Conservation (phyloP, 2,329 filamentous ascomycete genomes). For the Neurospora sp. region DNA sequence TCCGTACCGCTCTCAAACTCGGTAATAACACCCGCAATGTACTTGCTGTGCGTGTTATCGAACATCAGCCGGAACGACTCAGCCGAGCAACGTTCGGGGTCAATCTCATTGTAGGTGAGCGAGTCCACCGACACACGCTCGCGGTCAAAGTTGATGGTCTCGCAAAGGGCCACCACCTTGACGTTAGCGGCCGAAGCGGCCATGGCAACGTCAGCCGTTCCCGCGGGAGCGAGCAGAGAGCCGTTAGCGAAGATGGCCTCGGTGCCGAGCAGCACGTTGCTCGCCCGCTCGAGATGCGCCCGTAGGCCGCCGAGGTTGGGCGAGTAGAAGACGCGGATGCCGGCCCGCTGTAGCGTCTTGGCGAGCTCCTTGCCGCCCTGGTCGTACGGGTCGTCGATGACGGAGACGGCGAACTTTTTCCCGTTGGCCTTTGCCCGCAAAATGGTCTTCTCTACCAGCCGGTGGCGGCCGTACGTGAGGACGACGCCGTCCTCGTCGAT, state of each 20-base stretch:
- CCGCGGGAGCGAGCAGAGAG: slow-evolving; percentile 75
- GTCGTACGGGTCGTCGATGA: slow-evolving; percentile 63
- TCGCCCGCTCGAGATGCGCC: slow-evolving; percentile 56
- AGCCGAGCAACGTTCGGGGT: slow-evolving; percentile 54
- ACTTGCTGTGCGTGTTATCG: slow-evolving; percentile 81
- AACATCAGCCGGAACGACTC: slow-evolving; percentile 62
- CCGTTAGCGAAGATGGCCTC: slow-evolving; percentile 96
- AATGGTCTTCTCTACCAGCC: slow-evolving; percentile 75
- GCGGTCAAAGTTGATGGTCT: slow-evolving; percentile 86
- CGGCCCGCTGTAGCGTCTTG: slow-evolving; percentile 54
- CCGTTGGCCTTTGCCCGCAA: slow-evolving; percentile 61
- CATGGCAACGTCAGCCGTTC: slow-evolving; percentile 80
- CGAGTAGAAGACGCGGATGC: slow-evolving; percentile 71
- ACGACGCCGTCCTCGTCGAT: slow-evolving; percentile 74
- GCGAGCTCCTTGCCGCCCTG: slow-evolving; percentile 50
- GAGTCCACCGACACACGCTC: slow-evolving; percentile 83
- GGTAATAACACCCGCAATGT: slow-evolving; percentile 80
- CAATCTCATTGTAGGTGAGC: slow-evolving; percentile 90
- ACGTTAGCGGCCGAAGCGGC: slow-evolving; percentile 66
- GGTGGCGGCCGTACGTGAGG: slow-evolving; percentile 78
- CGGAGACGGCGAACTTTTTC: slow-evolving; percentile 70
- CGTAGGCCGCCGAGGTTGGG: slow-evolving; percentile 67
- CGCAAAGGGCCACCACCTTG: slow-evolving; percentile 81
- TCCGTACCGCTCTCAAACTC: slow-evolving; percentile 92
- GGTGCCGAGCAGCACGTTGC: slow-evolving; percentile 73